Evolutionary conservation across 345 rosid genomes (phyloP), one percentile per base, ranked within the genome.

Genomic region (Gossypium turneri): DNA sequence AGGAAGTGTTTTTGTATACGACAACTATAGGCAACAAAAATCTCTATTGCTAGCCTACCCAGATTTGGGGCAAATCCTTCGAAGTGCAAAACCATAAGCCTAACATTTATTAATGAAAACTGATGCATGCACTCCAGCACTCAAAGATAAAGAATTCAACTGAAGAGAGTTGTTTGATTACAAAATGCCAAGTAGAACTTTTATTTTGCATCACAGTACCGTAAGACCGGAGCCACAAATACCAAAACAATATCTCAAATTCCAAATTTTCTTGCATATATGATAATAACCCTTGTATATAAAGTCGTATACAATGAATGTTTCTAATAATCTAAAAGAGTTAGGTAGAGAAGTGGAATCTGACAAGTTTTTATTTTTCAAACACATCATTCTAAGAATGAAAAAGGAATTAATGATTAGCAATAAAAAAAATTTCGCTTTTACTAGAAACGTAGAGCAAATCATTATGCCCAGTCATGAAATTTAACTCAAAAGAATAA

Each of bases 61-160:
- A 70, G 45, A 51, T 17, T 52, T 69, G 22, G 73, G 41, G 72
- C 72, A 69, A 69, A 27, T 51, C 45, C 20, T 72, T 72, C 53
- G 0, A 12, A 55, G 65, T 55, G 12, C 52, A 72, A 20, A 56
- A n/a, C 19, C 63, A 70, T 34, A 17, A 34, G 19, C 74, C 41
- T 24, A 58, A 58, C 29, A 59, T 34, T 11, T n/a, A 53, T n/a
- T 2, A 38, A 9, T 38, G 64, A 20, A 20, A 71, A 34, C 19
- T n/a, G 19, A 69, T 27, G 73, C 73, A 27, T 27, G 45, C 60
- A 29, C 25, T 50, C 51, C 7, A 0, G 15, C 24, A 69, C 7
- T 12, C 45, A 70, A 50, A 29, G 73, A 4, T 29, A 11, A 29
- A 27, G 59, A 12, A 51, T 25, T 51, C 73, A 68, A 52, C 58